Percentiles rank a stretch among this genome's conserved stretches.
Evolutionary conservation across 1,139 yeast genomes (phyloP).

Genomic region (Yamadazyma epiphylla): DNA sequence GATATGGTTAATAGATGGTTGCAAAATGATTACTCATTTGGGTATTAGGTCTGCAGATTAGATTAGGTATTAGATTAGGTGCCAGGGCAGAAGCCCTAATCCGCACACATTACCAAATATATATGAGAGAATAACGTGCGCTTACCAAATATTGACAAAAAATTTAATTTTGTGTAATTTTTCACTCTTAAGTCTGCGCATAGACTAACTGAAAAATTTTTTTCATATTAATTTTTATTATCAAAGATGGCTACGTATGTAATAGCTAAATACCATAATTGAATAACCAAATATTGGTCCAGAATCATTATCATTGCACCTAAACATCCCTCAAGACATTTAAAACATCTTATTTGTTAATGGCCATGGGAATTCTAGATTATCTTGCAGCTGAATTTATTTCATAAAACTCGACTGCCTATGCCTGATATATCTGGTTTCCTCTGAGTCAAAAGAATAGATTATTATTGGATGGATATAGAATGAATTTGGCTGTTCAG

Average conservation of each 20-base stretch:
- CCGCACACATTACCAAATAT: no score
- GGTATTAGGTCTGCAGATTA: constrained; percentile 5
- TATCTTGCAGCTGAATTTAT: constrained; percentile 37
- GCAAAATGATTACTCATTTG: constrained; percentile 12
- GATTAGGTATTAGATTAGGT: not conserved
- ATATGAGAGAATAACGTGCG: not conserved
- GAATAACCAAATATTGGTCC: no score
- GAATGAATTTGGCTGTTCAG: constrained; percentile 49
- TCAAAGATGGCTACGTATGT: constrained; percentile 17
- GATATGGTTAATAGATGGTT: constrained; percentile 48
- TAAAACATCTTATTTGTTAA: no score
- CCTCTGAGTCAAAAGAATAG: constrained; percentile 33
- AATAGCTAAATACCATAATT: no score
- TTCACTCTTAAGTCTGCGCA: not conserved
- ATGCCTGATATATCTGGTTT: constrained; percentile 50
- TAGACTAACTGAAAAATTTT: constrained; percentile 3
- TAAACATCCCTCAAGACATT: no score
- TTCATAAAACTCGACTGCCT: constrained; percentile 33
- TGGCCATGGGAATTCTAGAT: constrained; percentile 43
- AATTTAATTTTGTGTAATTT: constrained; percentile 1
- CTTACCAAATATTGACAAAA: not conserved
- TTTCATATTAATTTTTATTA: constrained; percentile 1
- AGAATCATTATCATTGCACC: no score
- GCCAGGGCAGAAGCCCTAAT: constrained; percentile 4
- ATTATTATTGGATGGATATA: constrained; percentile 21